Evolutionary conservation across 257 asterid species (phyloP).

Genomic region (Pogostemon cablin): DNA sequence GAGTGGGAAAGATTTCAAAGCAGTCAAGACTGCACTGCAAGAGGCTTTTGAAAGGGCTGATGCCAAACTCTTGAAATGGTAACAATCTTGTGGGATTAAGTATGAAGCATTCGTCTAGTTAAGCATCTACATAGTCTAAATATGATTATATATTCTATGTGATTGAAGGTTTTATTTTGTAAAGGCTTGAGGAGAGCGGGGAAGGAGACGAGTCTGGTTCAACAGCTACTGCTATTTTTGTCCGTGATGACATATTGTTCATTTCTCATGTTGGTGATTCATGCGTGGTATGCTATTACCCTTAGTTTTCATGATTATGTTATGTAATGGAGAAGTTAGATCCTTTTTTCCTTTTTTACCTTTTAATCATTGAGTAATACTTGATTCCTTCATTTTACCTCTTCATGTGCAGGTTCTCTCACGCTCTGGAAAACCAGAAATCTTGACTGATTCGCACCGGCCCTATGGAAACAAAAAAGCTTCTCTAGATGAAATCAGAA

Average conservation of each 20-base stretch:
- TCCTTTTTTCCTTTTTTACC: neutral
- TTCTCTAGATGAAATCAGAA: constrained; percentile 75
- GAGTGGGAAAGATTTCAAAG: constrained; percentile 58
- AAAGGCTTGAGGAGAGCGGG: constrained; percentile 79
- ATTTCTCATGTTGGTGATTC: constrained; percentile 94
- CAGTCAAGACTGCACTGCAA: constrained; percentile 61
- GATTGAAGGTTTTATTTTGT: constrained; percentile 80
- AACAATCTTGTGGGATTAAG: constrained; percentile 6
- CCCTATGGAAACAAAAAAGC: constrained; percentile 79
- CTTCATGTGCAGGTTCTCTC: constrained; percentile 62
- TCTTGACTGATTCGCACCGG: constrained; percentile 79
- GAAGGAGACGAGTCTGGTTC: constrained; percentile 87
- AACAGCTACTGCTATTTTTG: constrained; percentile 80
- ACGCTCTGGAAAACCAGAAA: constrained; percentile 69
- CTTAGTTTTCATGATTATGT: neutral
- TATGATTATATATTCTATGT: constrained; percentile 45
- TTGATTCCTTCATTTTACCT: constrained; percentile 1
- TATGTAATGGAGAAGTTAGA: neutral
- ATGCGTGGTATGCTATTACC: constrained; percentile 58
- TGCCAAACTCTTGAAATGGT: constrained; percentile 73
- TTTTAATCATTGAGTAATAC: neutral
- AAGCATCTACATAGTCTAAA: constrained; percentile 33
- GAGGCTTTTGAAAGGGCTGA: constrained; percentile 78
- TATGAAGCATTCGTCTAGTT: constrained; percentile 1
- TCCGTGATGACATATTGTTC: constrained; percentile 56